These are phyloP conservation scores for Rhinocladiella mackenziei DNA, from an alignment of 2,329 filamentous ascomycete genomes.

Conservation along the genomic window DNA sequence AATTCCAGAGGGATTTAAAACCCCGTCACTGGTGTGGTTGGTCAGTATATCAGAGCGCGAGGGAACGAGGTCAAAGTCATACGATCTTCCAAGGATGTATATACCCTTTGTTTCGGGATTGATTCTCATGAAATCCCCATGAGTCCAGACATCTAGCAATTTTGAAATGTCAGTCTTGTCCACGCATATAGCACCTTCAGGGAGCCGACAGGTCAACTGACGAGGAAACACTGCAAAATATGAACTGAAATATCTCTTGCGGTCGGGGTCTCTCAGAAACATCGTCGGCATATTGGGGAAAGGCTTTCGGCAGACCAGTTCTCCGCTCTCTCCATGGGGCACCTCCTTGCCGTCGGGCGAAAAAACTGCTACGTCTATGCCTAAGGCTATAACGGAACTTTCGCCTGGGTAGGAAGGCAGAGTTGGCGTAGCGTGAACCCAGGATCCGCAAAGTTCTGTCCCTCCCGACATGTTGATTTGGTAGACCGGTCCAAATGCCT, in stretches of 20 bases:
- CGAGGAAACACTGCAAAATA: conserved; percentile 23
- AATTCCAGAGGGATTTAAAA: conserved; percentile 75
- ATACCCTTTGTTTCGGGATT: conserved; percentile 13
- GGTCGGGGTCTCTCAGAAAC: conserved; percentile 54
- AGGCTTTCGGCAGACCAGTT: too few species aligned
- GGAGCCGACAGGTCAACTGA: background rate
- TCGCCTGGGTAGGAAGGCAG: conserved; percentile 60
- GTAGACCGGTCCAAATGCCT: conserved; percentile 13
- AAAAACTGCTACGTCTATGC: conserved; percentile 32
- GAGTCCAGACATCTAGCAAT: conserved; percentile 44
- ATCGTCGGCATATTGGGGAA: conserved; percentile 74
- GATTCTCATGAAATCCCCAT: conserved; percentile 55
- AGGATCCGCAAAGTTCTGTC: conserved; percentile 32
- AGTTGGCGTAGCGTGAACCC: conserved; percentile 57
- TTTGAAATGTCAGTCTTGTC: background rate
- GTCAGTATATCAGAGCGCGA: too few species aligned
- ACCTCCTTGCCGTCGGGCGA: conserved; percentile 3
- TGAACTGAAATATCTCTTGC: conserved; percentile 49
- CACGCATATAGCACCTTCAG: background rate
- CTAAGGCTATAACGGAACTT: conserved; percentile 51
- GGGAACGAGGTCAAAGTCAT: too few species aligned
- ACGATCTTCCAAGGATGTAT: conserved; percentile 13
- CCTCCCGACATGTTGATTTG: conserved; percentile 30
- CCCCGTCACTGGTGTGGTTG: too few species aligned
- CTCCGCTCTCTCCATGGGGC: conserved; percentile 58